Evolutionary conservation across 192 early-diverging fungal species (phyloP), one percentile per base, ranked within the genome.

Genomic region (Gonapodya sp.): DNA sequence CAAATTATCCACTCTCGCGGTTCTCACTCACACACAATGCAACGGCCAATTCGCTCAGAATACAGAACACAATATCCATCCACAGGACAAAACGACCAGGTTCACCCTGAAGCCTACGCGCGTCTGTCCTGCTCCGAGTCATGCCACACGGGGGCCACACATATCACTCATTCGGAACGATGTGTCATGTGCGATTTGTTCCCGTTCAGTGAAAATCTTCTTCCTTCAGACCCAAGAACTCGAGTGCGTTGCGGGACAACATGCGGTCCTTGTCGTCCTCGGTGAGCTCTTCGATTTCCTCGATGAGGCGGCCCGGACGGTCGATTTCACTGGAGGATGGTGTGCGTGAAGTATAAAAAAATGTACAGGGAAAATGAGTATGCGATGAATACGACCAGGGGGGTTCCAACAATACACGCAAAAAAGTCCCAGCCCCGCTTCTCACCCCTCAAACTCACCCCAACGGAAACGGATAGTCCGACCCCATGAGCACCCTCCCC

Each of bases 211-310:
- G 8, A 64, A 80, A 81, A 79, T 80, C 78, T 35, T 79, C 80
- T 79, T 14, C 36, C n/a, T 72, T 34, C 31, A 85, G 34, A 36
- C 46, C 35, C 36, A 92, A 84, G 79, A 92, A 92, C 81, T 85
- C 83, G 74, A 91, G 83, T 18, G 87, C 89, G 80, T 92, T 92
- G 36, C 79, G 81, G 37, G 88, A 87, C 34, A 92, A 81, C 18
- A 92, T 81, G 84, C 89, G 91, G 1, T 80, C 84, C 83, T 92
- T 92, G 36, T 90, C 89, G 36, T 90, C 88, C 35, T 90, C 88
- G n/a, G 83, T 84, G 64, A 92, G 79, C 84, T 83, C 84, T 32
- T 87, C 83, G 36, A 84, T 85, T 18, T 87, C 85, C 33, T 88
- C 89, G 79, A 92, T 87, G 79, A 92, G 83, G 82, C 91, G 87